These are phyloP conservation scores for Leccinum boreale DNA, from an alignment of 768 basidiomycete genomes.

Conservation along the genomic window DNA sequence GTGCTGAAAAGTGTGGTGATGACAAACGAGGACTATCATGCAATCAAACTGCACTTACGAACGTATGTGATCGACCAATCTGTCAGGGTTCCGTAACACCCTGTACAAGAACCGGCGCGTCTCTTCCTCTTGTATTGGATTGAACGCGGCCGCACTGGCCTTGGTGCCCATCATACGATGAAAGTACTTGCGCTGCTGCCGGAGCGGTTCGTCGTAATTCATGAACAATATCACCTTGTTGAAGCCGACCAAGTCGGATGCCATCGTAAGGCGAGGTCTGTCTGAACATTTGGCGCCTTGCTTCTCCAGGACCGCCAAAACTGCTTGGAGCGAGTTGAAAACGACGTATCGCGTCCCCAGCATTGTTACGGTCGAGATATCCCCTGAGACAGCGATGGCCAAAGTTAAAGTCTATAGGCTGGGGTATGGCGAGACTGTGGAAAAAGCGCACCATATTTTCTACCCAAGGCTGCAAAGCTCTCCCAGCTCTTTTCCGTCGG, in stretches of 20 bases:
- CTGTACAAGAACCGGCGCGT: constrained; percentile 15
- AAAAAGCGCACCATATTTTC: constrained; percentile 43
- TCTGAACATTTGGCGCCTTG: constrained; percentile 51
- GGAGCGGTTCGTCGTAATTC: constrained; percentile 6
- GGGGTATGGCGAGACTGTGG: background rate
- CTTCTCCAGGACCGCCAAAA: constrained; percentile 50
- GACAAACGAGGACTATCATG: background rate
- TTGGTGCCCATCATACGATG: constrained; percentile 11
- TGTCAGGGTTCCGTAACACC: constrained; percentile 15
- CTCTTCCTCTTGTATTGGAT: constrained; percentile 20
- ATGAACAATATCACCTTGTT: constrained; percentile 4
- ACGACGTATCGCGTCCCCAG: constrained; percentile 48
- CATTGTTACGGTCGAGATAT: constrained; percentile 21
- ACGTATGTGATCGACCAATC: constrained; percentile 20
- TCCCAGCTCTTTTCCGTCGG: constrained; percentile 49
- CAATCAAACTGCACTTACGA: constrained; percentile 8
- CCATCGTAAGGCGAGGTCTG: constrained; percentile 18
- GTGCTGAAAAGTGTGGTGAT: constrained; percentile 3
- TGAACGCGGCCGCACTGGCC: constrained; percentile 3
- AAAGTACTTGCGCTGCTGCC: constrained; percentile 13
- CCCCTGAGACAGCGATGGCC: constrained; percentile 14
- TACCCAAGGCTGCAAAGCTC: constrained; percentile 50
- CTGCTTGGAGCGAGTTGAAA: constrained; percentile 44
- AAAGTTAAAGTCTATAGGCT: constrained; percentile 5
- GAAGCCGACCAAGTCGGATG: constrained; percentile 19